These are phyloP conservation scores for Talaromyces adpressus DNA, from an alignment of 495 filamentous ascomycete genomes.

Conservation along the genomic window DNA sequence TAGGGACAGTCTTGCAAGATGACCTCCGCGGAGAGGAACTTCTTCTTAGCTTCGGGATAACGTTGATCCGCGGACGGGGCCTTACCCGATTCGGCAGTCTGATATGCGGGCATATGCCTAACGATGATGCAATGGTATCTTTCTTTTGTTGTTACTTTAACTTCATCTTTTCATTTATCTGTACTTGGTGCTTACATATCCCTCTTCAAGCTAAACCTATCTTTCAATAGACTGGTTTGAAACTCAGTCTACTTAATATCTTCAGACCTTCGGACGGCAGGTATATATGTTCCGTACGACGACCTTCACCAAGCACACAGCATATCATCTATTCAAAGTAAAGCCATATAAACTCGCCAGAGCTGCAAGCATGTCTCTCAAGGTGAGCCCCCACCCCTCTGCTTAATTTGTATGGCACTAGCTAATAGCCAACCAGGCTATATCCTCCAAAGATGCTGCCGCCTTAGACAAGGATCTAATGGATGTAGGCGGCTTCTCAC, in stretches of 20 bases:
- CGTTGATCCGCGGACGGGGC: background rate
- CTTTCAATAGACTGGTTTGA: background rate
- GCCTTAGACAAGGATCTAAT: constrained; percentile 91
- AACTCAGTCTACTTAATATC: background rate
- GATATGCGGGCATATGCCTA: background rate
- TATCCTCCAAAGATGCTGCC: constrained; percentile 79
- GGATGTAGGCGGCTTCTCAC: constrained; percentile 83
- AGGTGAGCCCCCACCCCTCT: background rate
- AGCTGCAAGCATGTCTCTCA: constrained; percentile 7
- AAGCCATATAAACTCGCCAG: background rate
- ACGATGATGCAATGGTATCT: constrained; percentile 5
- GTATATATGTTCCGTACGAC: constrained; percentile 12
- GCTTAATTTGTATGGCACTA: background rate
- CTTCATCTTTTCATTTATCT: background rate
- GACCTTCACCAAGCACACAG: background rate
- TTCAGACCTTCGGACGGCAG: background rate
- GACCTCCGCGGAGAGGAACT: constrained; percentile 2
- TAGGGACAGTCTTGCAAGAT: background rate
- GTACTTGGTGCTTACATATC: background rate
- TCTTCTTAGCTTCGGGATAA: background rate
- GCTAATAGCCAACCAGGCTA: constrained; percentile 47
- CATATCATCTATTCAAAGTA: background rate
- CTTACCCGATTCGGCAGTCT: constrained; percentile 1
- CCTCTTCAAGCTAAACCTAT: no score
- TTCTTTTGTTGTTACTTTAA: background rate